These are phyloP conservation scores for Pseudomassariella vexata DNA, from an alignment of 2,329 filamentous ascomycete genomes.

Conservation along the genomic window DNA sequence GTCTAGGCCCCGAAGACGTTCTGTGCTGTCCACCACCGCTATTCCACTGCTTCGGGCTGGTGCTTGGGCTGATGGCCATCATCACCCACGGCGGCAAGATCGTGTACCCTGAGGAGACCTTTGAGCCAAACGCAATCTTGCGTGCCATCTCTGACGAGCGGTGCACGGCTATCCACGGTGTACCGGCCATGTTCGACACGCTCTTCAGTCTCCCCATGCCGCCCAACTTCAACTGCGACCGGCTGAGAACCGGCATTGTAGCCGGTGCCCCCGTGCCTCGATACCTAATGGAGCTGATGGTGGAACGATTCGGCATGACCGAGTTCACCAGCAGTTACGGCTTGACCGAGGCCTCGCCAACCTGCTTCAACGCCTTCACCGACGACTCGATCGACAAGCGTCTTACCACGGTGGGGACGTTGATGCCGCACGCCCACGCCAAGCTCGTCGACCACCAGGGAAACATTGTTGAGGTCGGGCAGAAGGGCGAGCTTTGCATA, in stretches of 20 bases:
- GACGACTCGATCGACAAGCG: slow-evolving; percentile 63
- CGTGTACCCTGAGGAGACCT: slow-evolving; percentile 70
- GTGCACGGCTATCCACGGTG: slow-evolving; percentile 73
- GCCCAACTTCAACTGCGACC: slow-evolving; percentile 38
- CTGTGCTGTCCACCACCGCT: slow-evolving; percentile 79
- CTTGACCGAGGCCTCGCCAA: slow-evolving; percentile 73
- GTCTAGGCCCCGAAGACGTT: slow-evolving; percentile 58
- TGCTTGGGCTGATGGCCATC: slow-evolving; percentile 66
- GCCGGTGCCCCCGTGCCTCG: slow-evolving; percentile 72
- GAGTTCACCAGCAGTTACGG: slow-evolving; percentile 69
- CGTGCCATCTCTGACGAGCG: slow-evolving; percentile 59
- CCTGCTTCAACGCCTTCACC: slow-evolving; percentile 75
- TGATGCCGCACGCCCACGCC: slow-evolving; percentile 69
- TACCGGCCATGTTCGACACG: slow-evolving; percentile 79
- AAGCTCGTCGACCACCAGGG: slow-evolving; percentile 71
- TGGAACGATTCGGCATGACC: slow-evolving; percentile 67
- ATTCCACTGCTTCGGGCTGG: slow-evolving; percentile 82
- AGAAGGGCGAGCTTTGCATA: slow-evolving; percentile 69
- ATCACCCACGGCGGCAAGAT: slow-evolving; percentile 72
- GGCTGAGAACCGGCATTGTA: slow-evolving; percentile 69
- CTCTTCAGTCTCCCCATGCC: slow-evolving; percentile 40
- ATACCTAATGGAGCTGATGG: slow-evolving; percentile 67
- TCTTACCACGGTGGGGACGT: slow-evolving; percentile 66
- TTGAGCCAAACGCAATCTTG: slow-evolving; percentile 62
- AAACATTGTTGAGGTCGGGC: slow-evolving; percentile 60